phyloP scores from a whole-genome alignment of 2,329 filamentous ascomycete species.

The Ceratocystiopsis sp. region DNA sequence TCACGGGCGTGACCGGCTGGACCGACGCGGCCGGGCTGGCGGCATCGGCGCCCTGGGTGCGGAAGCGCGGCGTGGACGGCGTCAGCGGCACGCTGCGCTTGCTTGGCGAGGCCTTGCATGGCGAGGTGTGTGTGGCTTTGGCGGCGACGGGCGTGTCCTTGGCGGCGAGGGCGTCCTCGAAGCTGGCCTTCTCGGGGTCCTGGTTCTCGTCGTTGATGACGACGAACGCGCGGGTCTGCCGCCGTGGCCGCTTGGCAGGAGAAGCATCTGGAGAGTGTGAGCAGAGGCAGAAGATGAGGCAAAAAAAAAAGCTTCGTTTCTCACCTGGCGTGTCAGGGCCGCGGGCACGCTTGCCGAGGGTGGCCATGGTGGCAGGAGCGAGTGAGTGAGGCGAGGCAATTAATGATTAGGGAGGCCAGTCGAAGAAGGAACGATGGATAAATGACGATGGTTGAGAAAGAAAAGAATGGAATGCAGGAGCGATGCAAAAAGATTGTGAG shows the following conservation, averaged over 20 bases:
- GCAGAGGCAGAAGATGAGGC: no score
- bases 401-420: not conserved
- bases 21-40: constrained; percentile 1
- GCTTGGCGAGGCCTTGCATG: not conserved
- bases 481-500: not conserved
- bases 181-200: constrained; percentile 30
- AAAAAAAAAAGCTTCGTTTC: no score
- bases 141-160: constrained; percentile 10
- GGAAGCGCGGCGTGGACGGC: constrained; percentile 59
- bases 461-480: not conserved
- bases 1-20: constrained; percentile 42
- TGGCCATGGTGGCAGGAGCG: constrained; percentile 1
- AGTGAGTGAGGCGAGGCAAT: not conserved
- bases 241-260: constrained; percentile 30
- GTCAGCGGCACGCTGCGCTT: constrained; percentile 35
- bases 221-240: constrained; percentile 22
- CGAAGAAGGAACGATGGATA: not conserved
- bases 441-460: not conserved
- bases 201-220: constrained; percentile 50
- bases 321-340: no score
- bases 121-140: not conserved
- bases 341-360: constrained; percentile 6
- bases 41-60: constrained; percentile 38
- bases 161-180: constrained; percentile 18
- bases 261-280: constrained; percentile 9